A percentile compares a stretch with the other conserved stretches of the same genome.
phyloP scores from a whole-genome alignment of 257 asterid genomes.

The Paraleonurus japonicus region DNA sequence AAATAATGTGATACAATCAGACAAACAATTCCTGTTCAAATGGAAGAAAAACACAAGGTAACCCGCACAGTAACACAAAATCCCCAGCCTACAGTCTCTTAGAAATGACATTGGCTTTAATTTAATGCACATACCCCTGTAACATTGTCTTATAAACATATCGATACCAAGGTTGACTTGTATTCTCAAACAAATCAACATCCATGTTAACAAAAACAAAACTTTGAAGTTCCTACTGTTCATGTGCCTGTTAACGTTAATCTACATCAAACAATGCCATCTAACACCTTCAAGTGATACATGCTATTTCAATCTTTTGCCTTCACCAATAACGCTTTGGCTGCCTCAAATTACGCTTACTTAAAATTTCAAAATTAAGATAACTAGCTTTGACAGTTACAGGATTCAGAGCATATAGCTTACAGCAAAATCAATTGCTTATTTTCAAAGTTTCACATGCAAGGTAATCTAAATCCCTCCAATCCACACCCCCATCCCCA shows the following conservation, averaged over 20 bases:
- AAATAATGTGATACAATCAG: constrained; percentile 14
- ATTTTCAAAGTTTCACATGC: not conserved
- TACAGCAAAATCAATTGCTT: not conserved
- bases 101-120: not conserved
- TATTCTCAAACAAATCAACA: not conserved
- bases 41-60: constrained; percentile 9
- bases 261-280: not conserved
- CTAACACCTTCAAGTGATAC: constrained; percentile 4
- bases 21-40: not conserved
- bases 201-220: not conserved
- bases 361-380: not conserved
- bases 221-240: not conserved
- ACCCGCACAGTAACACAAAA: not conserved
- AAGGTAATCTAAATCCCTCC: not conserved
- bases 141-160: not conserved
- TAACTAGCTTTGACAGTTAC: not conserved
- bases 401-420: not conserved
- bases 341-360: not conserved
- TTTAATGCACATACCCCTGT: not conserved
- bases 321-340: not conserved
- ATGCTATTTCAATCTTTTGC: not conserved
- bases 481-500: not conserved
- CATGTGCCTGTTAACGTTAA: not conserved
- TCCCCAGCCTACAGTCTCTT: not conserved
- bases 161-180: not conserved